These are phyloP conservation scores for Geotrichum klebahnii DNA, from an alignment of 1,139 yeast species.

Conservation along the genomic window DNA sequence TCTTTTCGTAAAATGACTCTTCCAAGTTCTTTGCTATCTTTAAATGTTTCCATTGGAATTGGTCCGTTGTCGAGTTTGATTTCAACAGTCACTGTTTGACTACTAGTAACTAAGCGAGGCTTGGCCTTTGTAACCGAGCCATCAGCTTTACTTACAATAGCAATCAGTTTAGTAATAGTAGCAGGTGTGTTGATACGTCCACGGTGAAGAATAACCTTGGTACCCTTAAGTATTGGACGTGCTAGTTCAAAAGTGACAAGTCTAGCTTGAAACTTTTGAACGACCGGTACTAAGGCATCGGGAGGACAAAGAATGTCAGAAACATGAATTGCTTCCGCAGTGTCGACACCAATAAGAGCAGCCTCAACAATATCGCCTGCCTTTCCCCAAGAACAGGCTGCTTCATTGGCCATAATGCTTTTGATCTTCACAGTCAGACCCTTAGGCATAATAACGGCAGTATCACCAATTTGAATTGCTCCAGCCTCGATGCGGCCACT, in stretches of 20 bases:
- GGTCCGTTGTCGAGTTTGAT: conserved; percentile 56
- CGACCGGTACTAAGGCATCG: conserved; percentile 48
- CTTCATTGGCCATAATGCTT: conserved; percentile 39
- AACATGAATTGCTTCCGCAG: conserved; percentile 52
- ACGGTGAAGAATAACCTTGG: conserved; percentile 76
- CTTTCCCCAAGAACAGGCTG: conserved; percentile 46
- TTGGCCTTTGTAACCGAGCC: conserved; percentile 48
- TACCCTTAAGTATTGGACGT: conserved; percentile 75
- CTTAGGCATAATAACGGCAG: conserved; percentile 57
- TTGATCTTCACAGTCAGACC: conserved; percentile 45
- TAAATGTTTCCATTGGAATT: conserved; percentile 57
- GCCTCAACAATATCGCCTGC: conserved; percentile 69
- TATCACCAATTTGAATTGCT: conserved; percentile 69
- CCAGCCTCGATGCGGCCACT: conserved; percentile 78
- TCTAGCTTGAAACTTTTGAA: conserved; percentile 51
- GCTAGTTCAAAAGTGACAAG: conserved; percentile 65
- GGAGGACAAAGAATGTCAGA: conserved; percentile 71
- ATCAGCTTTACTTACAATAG: conserved; percentile 46
- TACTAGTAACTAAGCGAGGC: conserved; percentile 67
- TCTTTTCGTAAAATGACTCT: conserved; percentile 81
- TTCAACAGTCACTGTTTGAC: conserved; percentile 68
- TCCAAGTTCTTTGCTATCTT: conserved; percentile 63
- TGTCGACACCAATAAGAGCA: conserved; percentile 49
- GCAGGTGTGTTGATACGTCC: conserved; percentile 79
- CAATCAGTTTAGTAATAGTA: conserved; percentile 55